These are phyloP conservation scores for Ustilago crameri DNA, from an alignment of 1,284 basidiomycete genomes.

Conservation along the genomic window DNA sequence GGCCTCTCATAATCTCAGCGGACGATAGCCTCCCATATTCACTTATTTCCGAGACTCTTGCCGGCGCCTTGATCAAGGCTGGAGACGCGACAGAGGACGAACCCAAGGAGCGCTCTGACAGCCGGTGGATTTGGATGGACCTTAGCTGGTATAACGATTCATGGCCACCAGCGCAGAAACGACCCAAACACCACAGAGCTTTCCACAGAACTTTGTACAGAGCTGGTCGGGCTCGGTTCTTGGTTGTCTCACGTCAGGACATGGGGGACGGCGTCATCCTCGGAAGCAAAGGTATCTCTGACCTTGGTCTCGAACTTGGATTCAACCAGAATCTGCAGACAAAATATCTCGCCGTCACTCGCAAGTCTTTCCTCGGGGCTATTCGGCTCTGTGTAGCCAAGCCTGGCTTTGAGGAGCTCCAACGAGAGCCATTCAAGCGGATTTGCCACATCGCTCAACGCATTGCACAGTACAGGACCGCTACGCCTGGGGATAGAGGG, in stretches of 20 bases:
- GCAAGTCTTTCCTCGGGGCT: background rate
- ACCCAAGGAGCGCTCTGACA: background rate
- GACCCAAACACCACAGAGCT: too few relatives aligned
- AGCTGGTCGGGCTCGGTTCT: constrained; percentile 4
- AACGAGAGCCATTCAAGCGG: constrained; percentile 5
- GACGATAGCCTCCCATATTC: constrained; percentile 6
- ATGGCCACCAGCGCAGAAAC: background rate
- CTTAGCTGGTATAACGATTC: constrained; percentile 6
- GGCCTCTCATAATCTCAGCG: constrained; percentile 10
- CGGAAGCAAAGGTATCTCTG: background rate
- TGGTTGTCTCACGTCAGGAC: background rate
- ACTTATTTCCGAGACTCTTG: constrained; percentile 13
- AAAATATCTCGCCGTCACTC: constrained; percentile 1
- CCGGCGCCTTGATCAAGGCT: background rate
- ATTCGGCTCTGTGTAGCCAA: background rate
- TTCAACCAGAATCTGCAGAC: background rate
- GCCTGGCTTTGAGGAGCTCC: background rate
- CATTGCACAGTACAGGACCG: background rate
- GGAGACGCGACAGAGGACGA: background rate
- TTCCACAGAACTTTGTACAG: constrained; percentile 1
- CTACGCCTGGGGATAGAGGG: too few relatives aligned
- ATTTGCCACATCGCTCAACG: constrained; percentile 7
- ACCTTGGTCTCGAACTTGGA: background rate
- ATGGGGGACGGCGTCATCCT: constrained; percentile 13
- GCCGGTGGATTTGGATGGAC: constrained; percentile 5